Percentiles rank a stretch among this genome's conserved stretches.
These are phyloP conservation scores for Suillus cothurnatus DNA, from an alignment of 768 basidiomycete species.

Conservation along the genomic window DNA sequence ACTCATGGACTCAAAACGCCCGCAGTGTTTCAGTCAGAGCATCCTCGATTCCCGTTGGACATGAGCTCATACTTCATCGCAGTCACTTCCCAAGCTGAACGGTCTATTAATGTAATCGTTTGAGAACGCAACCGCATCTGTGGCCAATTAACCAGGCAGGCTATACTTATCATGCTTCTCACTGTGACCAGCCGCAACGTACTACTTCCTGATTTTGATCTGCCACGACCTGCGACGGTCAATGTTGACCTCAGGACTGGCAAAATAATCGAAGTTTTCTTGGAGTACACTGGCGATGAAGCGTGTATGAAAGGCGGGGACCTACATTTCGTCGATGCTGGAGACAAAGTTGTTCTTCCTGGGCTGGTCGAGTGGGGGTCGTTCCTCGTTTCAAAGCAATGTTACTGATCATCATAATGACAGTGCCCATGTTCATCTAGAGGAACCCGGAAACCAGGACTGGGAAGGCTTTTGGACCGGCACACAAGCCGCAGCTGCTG, in stretches of 20 bases:
- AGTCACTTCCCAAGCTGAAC: background rate
- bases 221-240: constrained; percentile 66
- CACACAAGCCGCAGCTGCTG: constrained; percentile 89
- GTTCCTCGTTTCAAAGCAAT: background rate
- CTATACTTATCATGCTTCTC: constrained; percentile 20
- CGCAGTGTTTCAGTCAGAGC: background rate
- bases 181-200: constrained; percentile 59
- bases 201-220: constrained; percentile 51
- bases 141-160: constrained; percentile 4
- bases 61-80: background rate
- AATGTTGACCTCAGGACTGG: constrained; percentile 58
- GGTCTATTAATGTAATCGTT: constrained; percentile 4
- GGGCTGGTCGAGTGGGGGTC: constrained; percentile 76
- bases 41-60: background rate
- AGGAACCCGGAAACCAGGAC: constrained; percentile 89
- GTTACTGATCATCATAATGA: background rate
- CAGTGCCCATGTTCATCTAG: constrained; percentile 91
- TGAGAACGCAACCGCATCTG: constrained; percentile 14
- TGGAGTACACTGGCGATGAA: constrained; percentile 33
- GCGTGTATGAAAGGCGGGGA: constrained; percentile 24
- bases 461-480: constrained; percentile 96
- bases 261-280: constrained; percentile 55
- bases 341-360: constrained; percentile 63
- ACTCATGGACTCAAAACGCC: background rate
- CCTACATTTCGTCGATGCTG: constrained; percentile 54